Conservation (phyloP, 345 rosid genomes). For the Triadica sebifera region DNA sequence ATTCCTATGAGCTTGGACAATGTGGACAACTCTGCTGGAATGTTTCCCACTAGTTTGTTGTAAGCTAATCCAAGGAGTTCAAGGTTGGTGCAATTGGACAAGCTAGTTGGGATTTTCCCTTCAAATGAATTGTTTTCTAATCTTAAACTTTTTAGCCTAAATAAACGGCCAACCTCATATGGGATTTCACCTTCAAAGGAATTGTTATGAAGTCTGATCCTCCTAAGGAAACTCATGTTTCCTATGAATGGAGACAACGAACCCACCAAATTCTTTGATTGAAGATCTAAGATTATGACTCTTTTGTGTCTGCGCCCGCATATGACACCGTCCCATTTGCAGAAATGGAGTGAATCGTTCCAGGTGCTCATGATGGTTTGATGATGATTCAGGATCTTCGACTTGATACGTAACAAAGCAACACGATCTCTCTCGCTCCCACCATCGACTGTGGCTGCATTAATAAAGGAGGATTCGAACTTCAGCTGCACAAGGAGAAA, state of each 20-base stretch:
- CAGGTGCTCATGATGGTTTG: neutral
- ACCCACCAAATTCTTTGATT: neutral
- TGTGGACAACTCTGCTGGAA: slow-evolving; percentile 9
- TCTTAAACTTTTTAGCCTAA: neutral
- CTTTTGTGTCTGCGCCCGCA: slow-evolving; percentile 1
- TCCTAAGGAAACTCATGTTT: slow-evolving; percentile 5
- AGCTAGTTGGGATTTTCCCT: slow-evolving; percentile 17
- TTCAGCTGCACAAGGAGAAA: no score
- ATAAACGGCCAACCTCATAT: slow-evolving; percentile 7
- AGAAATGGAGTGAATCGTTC: neutral
- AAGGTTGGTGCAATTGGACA: slow-evolving; percentile 19
- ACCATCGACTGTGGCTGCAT: no score
- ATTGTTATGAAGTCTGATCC: neutral
- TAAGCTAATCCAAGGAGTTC: neutral
- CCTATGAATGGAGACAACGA: slow-evolving; percentile 4
- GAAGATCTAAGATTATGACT: neutral
- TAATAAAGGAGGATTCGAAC: no score
- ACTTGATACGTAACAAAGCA: no score
- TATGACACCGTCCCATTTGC: neutral
- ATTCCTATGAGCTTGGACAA: slow-evolving; percentile 1
- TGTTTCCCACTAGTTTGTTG: slow-evolving; percentile 19
- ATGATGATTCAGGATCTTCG: no score
- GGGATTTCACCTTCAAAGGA: slow-evolving; percentile 12
- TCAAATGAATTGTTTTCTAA: neutral
- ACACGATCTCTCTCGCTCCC: no score